These are phyloP conservation scores for Medicago lupulina DNA, from an alignment of 306 rosid genomes.

Conservation along the genomic window DNA sequence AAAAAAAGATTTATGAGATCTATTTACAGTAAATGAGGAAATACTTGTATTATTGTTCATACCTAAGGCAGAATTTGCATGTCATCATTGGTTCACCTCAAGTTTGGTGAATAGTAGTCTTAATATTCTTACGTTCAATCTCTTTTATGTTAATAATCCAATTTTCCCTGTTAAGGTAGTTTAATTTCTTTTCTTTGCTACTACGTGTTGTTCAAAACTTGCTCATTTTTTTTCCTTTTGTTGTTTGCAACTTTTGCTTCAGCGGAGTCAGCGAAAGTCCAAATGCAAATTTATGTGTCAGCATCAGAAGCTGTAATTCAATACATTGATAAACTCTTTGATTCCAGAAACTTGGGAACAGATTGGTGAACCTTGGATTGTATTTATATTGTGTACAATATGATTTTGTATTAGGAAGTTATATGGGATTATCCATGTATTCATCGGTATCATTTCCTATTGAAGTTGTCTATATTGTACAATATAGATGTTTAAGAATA, in stretches of 20 bases:
- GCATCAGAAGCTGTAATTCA: conserved; percentile 67
- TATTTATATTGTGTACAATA: conserved; percentile 39
- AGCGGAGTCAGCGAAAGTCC: conserved; percentile 72
- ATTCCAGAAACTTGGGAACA: conserved; percentile 75
- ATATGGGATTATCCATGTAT: conserved; percentile 22
- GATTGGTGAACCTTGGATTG: conserved; percentile 72
- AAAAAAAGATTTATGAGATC: neutral
- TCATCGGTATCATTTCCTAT: conserved; percentile 23
- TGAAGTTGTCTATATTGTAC: conserved; percentile 31
- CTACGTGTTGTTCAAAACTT: no score
- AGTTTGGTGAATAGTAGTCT: neutral
- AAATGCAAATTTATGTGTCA: conserved; percentile 74
- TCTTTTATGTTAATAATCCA: neutral
- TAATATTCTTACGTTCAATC: conserved; percentile 2
- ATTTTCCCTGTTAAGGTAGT: no score
- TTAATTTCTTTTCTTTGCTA: neutral
- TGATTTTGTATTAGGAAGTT: conserved; percentile 30
- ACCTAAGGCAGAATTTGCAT: conserved; percentile 18
- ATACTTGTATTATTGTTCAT: neutral
- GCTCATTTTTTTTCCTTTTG: neutral
- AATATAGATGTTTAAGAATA: conserved; percentile 28
- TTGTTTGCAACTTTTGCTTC: conserved; percentile 45
- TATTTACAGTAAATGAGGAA: conserved; percentile 2
- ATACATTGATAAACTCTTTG: conserved; percentile 78
- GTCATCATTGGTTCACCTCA: conserved; percentile 6